These are phyloP conservation scores for Paraconiothyrium sp. DNA, from an alignment of 2,329 filamentous ascomycete species.

Conservation along the genomic window DNA sequence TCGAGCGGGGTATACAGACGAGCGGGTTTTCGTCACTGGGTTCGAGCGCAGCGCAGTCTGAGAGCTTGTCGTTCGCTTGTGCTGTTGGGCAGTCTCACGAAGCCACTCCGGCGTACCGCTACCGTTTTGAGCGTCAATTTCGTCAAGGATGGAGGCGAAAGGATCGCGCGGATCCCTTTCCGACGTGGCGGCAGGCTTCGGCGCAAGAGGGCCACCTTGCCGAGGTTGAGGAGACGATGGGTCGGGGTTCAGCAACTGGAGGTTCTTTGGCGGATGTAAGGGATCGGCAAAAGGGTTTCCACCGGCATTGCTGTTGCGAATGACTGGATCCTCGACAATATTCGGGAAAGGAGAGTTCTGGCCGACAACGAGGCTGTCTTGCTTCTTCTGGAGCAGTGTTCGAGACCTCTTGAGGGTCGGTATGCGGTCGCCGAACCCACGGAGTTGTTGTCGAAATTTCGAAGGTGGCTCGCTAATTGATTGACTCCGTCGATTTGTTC, in stretches of 20 bases:
- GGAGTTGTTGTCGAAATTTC: conserved; percentile 31
- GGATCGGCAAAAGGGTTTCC: conserved; percentile 42
- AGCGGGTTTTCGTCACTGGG: conserved; percentile 30
- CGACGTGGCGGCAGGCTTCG: conserved; percentile 38
- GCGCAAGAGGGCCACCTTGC: conserved; percentile 35
- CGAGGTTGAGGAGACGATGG: conserved; percentile 25
- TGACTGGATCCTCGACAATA: conserved; percentile 37
- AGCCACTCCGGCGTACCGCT: conserved; percentile 39
- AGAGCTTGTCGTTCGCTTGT: conserved; percentile 42
- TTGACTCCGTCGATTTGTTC: conserved; percentile 33
- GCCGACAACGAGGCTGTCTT: conserved; percentile 37
- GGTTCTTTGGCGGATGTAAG: conserved; percentile 27
- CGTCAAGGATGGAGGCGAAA: conserved; percentile 42
- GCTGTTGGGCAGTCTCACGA: conserved; percentile 27
- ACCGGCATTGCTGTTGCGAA: conserved; percentile 30
- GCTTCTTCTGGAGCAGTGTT: conserved; percentile 41
- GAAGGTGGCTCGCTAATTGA: conserved; percentile 44
- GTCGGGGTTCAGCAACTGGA: conserved; percentile 41
- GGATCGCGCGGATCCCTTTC: conserved; percentile 35
- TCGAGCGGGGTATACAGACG: conserved; percentile 35
- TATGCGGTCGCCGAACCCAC: conserved; percentile 40
- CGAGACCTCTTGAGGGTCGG: conserved; percentile 45
- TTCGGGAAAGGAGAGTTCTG: conserved; percentile 37
- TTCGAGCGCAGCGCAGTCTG: conserved; percentile 43
- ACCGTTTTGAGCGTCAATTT: conserved; percentile 31